Conservation (phyloP, 176 grass and related monocot species). For the Triticum monococcum region DNA sequence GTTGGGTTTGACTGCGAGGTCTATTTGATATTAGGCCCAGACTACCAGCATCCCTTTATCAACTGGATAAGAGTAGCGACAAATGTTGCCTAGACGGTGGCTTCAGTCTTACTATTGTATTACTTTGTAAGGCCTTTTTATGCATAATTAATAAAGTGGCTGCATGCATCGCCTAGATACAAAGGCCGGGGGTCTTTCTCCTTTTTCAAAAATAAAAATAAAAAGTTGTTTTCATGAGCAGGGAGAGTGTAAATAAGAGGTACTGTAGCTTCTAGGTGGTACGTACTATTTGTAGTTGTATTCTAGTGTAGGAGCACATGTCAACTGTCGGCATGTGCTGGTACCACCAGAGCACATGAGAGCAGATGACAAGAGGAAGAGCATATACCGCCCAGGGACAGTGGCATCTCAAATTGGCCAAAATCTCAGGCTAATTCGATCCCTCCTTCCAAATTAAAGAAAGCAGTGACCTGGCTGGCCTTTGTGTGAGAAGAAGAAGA, state of each 20-base stretch:
- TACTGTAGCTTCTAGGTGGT: neutral
- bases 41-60: no score
- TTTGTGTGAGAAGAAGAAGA: slow-evolving; percentile 28
- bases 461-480: neutral
- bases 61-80: no score
- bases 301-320: slow-evolving; percentile 18
- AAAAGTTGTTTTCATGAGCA: neutral
- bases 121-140: no score
- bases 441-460: neutral
- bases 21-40: no score
- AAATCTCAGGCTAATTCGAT: slow-evolving; percentile 21
- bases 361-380: neutral
- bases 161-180: no score
- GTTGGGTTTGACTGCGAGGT: no score
- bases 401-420: slow-evolving; percentile 24
- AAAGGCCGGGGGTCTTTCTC: no score
- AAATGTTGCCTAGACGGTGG: no score
- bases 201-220: neutral
- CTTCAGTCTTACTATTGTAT: no score
- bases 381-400: slow-evolving; percentile 9
- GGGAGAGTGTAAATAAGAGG: no score
- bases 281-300: no score
- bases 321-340: slow-evolving; percentile 25
- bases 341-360: neutral
- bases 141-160: no score